Percentiles rank a stretch among this genome's conserved stretches.
Conservation (phyloP, 768 basidiomycete genomes). For the Gautieria morchelliformis region DNA sequence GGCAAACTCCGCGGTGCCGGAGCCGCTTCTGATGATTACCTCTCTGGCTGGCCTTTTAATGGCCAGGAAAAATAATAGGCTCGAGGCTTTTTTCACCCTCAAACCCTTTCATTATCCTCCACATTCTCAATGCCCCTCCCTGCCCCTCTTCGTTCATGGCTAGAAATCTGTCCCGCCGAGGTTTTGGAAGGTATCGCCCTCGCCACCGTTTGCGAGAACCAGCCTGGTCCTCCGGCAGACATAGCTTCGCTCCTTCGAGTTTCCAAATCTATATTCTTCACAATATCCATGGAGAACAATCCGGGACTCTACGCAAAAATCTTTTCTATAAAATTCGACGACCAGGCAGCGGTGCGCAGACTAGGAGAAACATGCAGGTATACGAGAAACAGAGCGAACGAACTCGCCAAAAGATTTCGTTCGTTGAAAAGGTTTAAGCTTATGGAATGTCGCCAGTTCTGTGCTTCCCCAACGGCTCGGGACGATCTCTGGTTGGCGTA, state of each 20-base stretch:
- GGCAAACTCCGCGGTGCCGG: too few relatives aligned
- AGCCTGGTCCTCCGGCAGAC: neutral
- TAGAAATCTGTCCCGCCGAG: too few relatives aligned
- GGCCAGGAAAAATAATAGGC: too few relatives aligned
- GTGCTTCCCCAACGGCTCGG: neutral
- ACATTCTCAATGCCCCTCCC: too few relatives aligned
- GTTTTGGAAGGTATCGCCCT: too few relatives aligned
- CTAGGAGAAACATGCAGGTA: neutral
- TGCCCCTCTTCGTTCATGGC: too few relatives aligned
- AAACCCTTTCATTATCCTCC: too few relatives aligned
- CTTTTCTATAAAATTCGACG: neutral
- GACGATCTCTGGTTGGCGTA: slow-evolving; percentile 40
- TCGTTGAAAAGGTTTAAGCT: neutral
- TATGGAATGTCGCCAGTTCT: neutral
- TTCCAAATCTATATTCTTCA: neutral
- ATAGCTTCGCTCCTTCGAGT: neutral
- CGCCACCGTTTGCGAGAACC: too few relatives aligned
- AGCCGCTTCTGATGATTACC: too few relatives aligned
- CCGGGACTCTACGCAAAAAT: neutral
- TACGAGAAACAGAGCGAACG: neutral
- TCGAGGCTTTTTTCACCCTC: too few relatives aligned
- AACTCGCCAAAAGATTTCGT: neutral
- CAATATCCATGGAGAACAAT: neutral
- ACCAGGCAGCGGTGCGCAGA: neutral
- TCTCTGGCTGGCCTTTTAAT: too few relatives aligned